phyloP scores from a whole-genome alignment of 257 asterid species.

The Vinca minor region DNA sequence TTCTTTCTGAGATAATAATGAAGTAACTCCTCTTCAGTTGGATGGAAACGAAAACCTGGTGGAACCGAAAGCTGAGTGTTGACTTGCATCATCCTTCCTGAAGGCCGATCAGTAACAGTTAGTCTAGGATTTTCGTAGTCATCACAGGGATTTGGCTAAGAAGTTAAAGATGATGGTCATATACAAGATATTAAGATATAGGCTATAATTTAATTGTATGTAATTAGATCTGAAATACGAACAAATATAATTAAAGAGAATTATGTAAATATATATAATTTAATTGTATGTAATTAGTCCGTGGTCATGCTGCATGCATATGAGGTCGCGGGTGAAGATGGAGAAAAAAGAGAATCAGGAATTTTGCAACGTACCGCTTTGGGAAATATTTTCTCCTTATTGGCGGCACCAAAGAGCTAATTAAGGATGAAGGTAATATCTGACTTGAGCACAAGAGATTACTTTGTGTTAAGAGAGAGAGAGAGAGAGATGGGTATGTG shows the following conservation, averaged over 20 bases:
- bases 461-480: neutral
- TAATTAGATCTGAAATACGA: neutral
- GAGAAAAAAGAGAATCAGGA: neutral
- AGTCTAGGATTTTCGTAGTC: too few relatives aligned
- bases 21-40: slow-evolving; percentile 74
- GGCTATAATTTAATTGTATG: too few relatives aligned
- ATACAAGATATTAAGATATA: too few relatives aligned
- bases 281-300: too few relatives aligned
- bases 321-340: neutral
- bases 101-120: too few relatives aligned
- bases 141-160: too few relatives aligned
- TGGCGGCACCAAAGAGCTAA: neutral
- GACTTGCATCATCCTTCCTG: too few relatives aligned
- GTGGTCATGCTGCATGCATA: too few relatives aligned
- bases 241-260: too few relatives aligned
- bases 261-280: too few relatives aligned
- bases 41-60: slow-evolving; percentile 84
- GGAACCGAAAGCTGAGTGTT: slow-evolving; percentile 44
- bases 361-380: neutral
- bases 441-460: neutral
- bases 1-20: slow-evolving; percentile 71
- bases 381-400: neutral
- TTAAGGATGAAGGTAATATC: neutral
- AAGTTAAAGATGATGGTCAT: too few relatives aligned
- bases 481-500: neutral